A percentile compares a stretch with the other conserved stretches of the same genome.
Conservation (phyloP, 768 basidiomycete genomes). For the Boletus reticuloceps region DNA sequence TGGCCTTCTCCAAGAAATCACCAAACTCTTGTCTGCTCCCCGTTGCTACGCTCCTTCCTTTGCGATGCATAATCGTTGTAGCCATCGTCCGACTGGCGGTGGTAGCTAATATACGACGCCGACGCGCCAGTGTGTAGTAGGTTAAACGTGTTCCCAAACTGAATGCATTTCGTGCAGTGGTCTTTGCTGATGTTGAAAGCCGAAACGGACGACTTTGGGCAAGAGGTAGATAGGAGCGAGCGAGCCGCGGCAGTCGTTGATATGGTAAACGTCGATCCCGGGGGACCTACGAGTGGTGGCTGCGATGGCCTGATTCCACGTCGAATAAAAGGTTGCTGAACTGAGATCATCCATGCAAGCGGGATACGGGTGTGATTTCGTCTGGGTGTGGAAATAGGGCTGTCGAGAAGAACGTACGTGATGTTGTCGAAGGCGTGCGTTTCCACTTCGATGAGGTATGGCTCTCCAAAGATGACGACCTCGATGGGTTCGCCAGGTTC, state of each 20-base stretch:
- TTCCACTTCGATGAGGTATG: conserved; percentile 92
- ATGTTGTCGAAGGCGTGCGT: conserved; percentile 93
- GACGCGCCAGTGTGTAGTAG: conserved; percentile 89
- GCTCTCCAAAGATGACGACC: too few relatives aligned
- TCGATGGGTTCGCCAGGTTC: too few relatives aligned
- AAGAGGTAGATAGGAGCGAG: conserved; percentile 88
- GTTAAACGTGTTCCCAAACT: conserved; percentile 98
- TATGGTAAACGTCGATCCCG: conserved; percentile 88
- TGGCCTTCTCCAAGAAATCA: conserved; percentile 84
- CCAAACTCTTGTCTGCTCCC: conserved; percentile 50
- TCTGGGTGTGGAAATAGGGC: conserved; percentile 94
- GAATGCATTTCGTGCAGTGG: conserved; percentile 93
- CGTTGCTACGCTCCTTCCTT: conserved; percentile 28
- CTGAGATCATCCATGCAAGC: conserved; percentile 96
- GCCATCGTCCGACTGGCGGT: conserved; percentile 60
- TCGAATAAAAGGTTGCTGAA: conserved; percentile 96
- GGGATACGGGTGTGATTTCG: conserved; percentile 93
- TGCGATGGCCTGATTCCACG: conserved; percentile 97
- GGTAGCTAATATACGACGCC: conserved; percentile 86
- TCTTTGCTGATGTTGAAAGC: conserved; percentile 98
- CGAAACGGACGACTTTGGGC: conserved; percentile 86
- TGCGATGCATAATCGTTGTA: conserved; percentile 54
- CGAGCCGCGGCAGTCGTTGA: conserved; percentile 95
- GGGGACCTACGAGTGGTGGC: conserved; percentile 85
- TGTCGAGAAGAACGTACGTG: conserved; percentile 91